Conservation (phyloP, 1,284 basidiomycete genomes). For the Chalciporus sp. region DNA sequence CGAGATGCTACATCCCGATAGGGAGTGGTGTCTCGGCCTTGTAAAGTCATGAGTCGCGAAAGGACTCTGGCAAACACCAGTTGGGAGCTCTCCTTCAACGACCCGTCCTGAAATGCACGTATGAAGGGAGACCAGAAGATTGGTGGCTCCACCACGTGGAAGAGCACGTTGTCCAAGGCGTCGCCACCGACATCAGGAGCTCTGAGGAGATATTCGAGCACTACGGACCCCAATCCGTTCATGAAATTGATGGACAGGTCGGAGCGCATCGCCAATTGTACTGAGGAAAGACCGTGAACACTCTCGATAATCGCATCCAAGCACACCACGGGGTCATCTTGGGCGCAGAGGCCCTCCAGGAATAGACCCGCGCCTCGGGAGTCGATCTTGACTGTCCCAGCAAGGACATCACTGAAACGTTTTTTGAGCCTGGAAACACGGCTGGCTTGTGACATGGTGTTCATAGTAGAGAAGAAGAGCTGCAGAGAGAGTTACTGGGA, state of each 20-base stretch:
- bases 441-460: not conserved
- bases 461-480: constrained; percentile 4
- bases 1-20: constrained; percentile 28
- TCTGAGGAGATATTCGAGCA: constrained; percentile 47
- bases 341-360: constrained; percentile 49
- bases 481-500: no score
- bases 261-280: constrained; percentile 15
- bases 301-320: constrained; percentile 15
- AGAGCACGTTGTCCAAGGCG: constrained; percentile 31
- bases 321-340: constrained; percentile 33
- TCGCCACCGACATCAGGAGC: constrained; percentile 39
- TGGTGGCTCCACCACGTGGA: constrained; percentile 51
- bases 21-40: constrained; percentile 8
- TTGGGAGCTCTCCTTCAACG: constrained; percentile 40
- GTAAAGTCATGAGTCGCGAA: constrained; percentile 43
- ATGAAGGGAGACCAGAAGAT: constrained; percentile 52
- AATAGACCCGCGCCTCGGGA: constrained; percentile 34
- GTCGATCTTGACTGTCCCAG: constrained; percentile 19
- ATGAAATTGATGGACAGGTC: constrained; percentile 41
- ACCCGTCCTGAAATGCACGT: constrained; percentile 38
- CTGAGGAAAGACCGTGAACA: constrained; percentile 12
- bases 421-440: constrained; percentile 17
- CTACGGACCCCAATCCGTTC: constrained; percentile 42
- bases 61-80: constrained; percentile 53
- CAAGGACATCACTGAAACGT: constrained; percentile 21